These are phyloP conservation scores for Phylloporus sp. DNA, from an alignment of 1,284 basidiomycete species.

Conservation along the genomic window DNA sequence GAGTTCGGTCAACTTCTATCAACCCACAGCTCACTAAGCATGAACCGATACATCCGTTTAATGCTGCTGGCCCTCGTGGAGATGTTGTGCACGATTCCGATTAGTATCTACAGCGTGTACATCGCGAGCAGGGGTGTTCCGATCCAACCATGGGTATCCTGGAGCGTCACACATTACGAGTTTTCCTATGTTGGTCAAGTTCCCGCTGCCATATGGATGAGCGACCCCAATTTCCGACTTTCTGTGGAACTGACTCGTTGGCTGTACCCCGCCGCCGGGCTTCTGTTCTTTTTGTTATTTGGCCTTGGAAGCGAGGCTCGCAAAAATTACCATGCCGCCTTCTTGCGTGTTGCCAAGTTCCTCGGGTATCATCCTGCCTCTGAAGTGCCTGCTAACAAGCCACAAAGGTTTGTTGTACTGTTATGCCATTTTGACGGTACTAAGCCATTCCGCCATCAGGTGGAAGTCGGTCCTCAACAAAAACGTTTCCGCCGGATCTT, in stretches of 20 bases:
- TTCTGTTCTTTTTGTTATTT: conserved; percentile 50
- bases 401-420: conserved; percentile 20
- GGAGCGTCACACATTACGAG: conserved; percentile 45
- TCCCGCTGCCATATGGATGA: conserved; percentile 30
- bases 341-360: conserved; percentile 11
- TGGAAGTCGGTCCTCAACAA: conserved; percentile 11
- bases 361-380: conserved; percentile 22
- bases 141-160: conserved; percentile 46
- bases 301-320: conserved; percentile 45
- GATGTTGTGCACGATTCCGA: conserved; percentile 42
- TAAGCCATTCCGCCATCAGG: conserved; percentile 13
- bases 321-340: conserved; percentile 34
- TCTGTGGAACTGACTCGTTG: conserved; percentile 40
- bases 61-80: conserved; percentile 52
- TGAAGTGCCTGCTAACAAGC: not conserved
- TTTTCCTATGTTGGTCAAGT: conserved; percentile 42
- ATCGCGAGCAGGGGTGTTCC: conserved; percentile 36
- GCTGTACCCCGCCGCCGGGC: conserved; percentile 40
- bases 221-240: conserved; percentile 20
- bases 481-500: conserved; percentile 23
- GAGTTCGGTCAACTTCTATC: conserved; percentile 33
- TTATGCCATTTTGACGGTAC: not conserved
- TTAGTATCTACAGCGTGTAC: conserved; percentile 40
- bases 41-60: conserved; percentile 55
- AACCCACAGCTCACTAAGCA: conserved; percentile 42